A percentile compares a stretch with the other conserved stretches of the same genome.
These are phyloP conservation scores for Cercospora zeae-maydis DNA, from an alignment of 2,329 filamentous ascomycete species.

Conservation along the genomic window DNA sequence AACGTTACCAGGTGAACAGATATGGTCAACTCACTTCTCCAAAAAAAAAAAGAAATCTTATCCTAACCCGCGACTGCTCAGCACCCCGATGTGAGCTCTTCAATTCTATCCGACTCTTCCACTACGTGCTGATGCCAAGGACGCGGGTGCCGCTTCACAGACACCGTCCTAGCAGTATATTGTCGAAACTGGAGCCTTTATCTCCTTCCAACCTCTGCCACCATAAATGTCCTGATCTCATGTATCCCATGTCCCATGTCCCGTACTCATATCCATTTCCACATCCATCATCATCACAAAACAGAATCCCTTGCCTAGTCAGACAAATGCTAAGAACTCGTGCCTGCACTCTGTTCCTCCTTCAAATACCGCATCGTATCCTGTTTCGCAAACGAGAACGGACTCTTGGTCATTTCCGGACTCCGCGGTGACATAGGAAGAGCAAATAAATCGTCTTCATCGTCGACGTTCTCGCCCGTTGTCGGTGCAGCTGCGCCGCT, in stretches of 20 bases:
- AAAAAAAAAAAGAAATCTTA: too few species aligned
- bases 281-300: neutral
- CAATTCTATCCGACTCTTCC: too few species aligned
- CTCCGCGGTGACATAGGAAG: conserved; percentile 81
- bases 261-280: neutral
- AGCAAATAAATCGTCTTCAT: conserved; percentile 80
- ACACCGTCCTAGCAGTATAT: neutral
- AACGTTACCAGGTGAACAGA: too few species aligned
- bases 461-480: conserved; percentile 45
- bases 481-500: neutral
- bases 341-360: neutral
- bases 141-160: too few species aligned
- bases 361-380: conserved; percentile 38
- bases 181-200: neutral
- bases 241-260: neutral
- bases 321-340: neutral
- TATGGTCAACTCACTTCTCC: too few species aligned
- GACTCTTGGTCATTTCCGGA: conserved; percentile 79
- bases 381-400: conserved; percentile 61
- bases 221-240: neutral
- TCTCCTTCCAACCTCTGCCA: neutral
- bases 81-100: too few species aligned
- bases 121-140: too few species aligned
- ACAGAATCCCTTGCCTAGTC: neutral
- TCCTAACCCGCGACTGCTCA: too few species aligned